Conservation (phyloP, 176 grass and related monocot species). For the Eleusine indica region DNA sequence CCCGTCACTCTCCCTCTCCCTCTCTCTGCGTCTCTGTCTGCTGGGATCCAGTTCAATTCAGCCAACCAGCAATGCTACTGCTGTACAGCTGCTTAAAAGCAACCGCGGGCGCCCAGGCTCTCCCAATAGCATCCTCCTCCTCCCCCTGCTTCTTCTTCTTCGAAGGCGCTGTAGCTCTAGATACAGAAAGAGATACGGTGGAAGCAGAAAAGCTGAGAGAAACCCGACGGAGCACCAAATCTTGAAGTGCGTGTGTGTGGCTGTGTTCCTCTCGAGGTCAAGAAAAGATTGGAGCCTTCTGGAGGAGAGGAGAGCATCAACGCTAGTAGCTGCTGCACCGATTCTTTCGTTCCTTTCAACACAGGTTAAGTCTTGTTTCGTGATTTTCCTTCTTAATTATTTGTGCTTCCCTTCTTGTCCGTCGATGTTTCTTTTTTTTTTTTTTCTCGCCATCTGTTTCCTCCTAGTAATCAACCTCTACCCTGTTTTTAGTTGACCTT, state of each 20-base stretch:
- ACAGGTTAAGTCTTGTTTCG: neutral
- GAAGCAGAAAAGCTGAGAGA: neutral
- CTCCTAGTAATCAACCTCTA: neutral
- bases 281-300: neutral
- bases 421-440: neutral
- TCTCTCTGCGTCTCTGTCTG: conserved; percentile 31
- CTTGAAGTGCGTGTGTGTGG: neutral
- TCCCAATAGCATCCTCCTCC: no score
- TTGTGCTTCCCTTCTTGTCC: neutral
- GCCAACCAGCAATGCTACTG: neutral
- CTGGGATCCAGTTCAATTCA: conserved; percentile 40
- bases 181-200: neutral
- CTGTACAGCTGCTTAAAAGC: neutral
- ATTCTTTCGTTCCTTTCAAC: neutral
- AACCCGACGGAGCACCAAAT: neutral
- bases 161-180: neutral
- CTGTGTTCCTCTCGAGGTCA: no score
- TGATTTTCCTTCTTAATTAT: neutral
- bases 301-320: neutral
- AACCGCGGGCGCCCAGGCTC: no score
- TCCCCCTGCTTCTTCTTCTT: neutral
- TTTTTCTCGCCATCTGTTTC: no score
- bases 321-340: neutral
- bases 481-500: neutral
- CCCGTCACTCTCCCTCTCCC: neutral